Evolutionary conservation across 768 basidiomycete species (phyloP).

Genomic region (Grammothele lineata): DNA sequence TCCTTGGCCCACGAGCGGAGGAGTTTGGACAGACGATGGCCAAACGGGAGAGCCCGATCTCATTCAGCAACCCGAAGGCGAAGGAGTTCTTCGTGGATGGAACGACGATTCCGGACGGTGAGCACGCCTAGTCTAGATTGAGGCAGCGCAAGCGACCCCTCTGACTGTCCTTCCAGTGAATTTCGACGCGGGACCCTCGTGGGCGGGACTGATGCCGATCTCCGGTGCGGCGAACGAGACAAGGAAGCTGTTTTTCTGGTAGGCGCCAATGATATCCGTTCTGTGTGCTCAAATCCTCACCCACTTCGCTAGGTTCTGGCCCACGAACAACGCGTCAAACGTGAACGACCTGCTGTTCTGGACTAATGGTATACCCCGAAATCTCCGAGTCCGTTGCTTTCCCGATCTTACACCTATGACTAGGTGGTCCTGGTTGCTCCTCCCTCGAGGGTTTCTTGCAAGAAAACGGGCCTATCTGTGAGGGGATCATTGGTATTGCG

Average conservation of each 20-base stretch:
- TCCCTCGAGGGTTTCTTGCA: constrained; percentile 68
- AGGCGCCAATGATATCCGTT: background rate
- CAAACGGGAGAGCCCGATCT: constrained; percentile 15
- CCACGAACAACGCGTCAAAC: constrained; percentile 27
- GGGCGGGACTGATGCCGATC: constrained; percentile 29
- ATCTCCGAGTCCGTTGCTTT: no score
- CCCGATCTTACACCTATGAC: no score
- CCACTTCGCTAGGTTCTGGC: constrained; percentile 28
- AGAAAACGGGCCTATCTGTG: constrained; percentile 59
- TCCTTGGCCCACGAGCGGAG: constrained; percentile 19
- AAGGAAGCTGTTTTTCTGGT: constrained; percentile 34
- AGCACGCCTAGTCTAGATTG: background rate
- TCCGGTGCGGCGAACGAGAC: constrained; percentile 35
- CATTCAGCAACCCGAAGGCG: constrained; percentile 22
- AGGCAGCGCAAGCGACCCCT: no score
- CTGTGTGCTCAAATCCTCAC: background rate
- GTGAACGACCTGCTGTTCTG: constrained; percentile 28
- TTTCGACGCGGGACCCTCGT: constrained; percentile 34
- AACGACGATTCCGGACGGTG: constrained; percentile 28
- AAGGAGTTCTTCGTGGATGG: constrained; percentile 33
- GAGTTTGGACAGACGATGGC: constrained; percentile 1
- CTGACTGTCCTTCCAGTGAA: constrained; percentile 19
- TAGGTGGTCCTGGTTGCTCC: constrained; percentile 70
- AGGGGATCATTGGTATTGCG: constrained; percentile 21
- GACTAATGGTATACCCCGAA: constrained; percentile 28